phyloP scores from a whole-genome alignment of 768 basidiomycete species.

The Lentinula lateritia region DNA sequence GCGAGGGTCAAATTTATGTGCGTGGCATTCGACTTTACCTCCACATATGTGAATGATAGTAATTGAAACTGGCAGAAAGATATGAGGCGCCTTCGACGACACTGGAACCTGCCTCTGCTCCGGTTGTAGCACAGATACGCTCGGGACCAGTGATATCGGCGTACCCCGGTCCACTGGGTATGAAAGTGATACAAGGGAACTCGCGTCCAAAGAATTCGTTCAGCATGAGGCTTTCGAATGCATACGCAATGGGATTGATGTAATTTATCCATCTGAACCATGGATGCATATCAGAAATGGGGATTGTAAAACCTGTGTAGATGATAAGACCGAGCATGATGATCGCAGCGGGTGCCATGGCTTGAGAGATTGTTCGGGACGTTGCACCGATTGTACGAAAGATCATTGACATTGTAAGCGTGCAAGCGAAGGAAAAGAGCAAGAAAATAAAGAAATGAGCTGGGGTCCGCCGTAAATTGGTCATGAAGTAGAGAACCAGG shows the following conservation, averaged over 20 bases:
- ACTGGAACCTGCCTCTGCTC: conserved; percentile 32
- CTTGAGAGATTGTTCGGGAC: conserved; percentile 28
- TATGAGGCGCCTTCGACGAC: conserved; percentile 38
- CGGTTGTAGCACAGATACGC: conserved; percentile 37
- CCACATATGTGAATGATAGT: conserved; percentile 24
- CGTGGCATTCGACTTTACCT: conserved; percentile 12
- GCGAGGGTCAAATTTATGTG: not conserved
- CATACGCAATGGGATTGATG: conserved; percentile 35
- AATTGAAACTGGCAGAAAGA: conserved; percentile 24
- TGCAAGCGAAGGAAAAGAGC: conserved; percentile 26
- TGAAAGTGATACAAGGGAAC: conserved; percentile 27
- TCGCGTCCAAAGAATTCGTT: conserved; percentile 43
- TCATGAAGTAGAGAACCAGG: conserved; percentile 37
- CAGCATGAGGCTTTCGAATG: conserved; percentile 36
- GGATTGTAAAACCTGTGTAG: conserved; percentile 36
- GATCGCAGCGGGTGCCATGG: conserved; percentile 22
- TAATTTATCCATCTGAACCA: conserved; percentile 29
- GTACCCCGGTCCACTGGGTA: conserved; percentile 28
- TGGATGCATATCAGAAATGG: conserved; percentile 21
- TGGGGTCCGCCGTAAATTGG: conserved; percentile 29
- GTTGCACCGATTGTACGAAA: conserved; percentile 27
- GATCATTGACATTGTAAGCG: conserved; percentile 25
- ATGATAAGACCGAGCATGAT: conserved; percentile 32
- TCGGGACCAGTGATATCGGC: conserved; percentile 25
- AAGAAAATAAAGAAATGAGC: conserved; percentile 34